Base-by-base conservation (phyloP, 139 green algal genomes). In the Zygnema circumcarinatum region DNA sequence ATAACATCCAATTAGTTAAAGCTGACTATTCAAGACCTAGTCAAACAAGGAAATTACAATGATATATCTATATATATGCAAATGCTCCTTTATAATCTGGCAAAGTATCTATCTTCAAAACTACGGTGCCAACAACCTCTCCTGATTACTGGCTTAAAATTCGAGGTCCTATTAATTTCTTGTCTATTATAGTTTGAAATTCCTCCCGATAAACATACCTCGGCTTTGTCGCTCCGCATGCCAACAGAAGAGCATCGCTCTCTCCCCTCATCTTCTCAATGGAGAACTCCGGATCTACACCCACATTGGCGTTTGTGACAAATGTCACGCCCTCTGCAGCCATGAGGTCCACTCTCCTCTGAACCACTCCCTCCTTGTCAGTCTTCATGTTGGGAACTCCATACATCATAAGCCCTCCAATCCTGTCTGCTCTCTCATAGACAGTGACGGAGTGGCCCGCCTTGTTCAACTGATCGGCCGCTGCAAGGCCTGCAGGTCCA, bases 341-440 rank as follows among this genome's bases (percentile, higher is more conserved):
- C 96, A 98, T 98, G 54, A 98, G 92, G 88, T 98, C 93, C 76
- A 98, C 96, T 32, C 96, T 93, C 29, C 96, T 94, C 93, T 98
- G 95, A 75, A 98, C 96, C 41, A 98, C 93, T 53, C 96, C 92
- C 16, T 92, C 73, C 93, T 99, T 99, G 93, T 97, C 96, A 0
- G 95, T 95, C 93, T 99, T 99, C 96, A 99, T 99, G 94, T 99
- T 99, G 87, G 96, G 96, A 78, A 99, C 96, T 72, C 94, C 95
- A 83, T 97, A 98, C 96, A 99, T 99, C 96, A 99, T 99, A 52
- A 99, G 94, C 25, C 96, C 96, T 38, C 96, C 96, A 0, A 96
- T 91, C 83, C 96, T 94, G 90, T 99, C 96, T 1, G 95, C 84
- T 35, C 96, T 94, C 94, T 99, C 96, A 78, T 97, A 99, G 78